Base-by-base conservation (phyloP, 768 basidiomycete genomes). In the Panellus pusillus region DNA sequence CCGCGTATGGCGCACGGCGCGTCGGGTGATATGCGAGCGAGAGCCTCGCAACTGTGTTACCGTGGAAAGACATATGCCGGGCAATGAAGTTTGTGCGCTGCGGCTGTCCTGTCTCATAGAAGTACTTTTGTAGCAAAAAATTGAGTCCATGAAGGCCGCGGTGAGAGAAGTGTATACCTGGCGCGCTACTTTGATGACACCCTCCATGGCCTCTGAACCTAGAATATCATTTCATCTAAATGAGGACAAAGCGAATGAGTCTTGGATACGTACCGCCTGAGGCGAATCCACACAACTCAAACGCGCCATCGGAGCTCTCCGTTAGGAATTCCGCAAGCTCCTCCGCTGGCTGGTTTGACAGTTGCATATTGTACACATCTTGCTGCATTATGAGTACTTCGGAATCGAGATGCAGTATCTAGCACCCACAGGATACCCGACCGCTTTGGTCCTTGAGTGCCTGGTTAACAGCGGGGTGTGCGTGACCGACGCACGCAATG, bases 151-250 rank as follows among this genome's bases (percentile, higher is more conserved):
- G 27, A 39, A 14, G 28, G 20, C 24, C 29, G 15, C 17, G 18
- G 14, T 38, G 49, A 14, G 32, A 44, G 31, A 56, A 50, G 20
- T 49, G 18, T 71, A 13, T 64, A 88, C 87, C 74, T 93, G 91
- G 62, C 86, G 80, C 28, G 85, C 82, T 2, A 91, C 77, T 69
- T 95, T 95, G 50, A 93, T 76, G 17, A 83, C 86, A 52, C 82
- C 80, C 59, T 95, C 93, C 87, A 93, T 89, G 0, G 92, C 91
- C 68, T 95, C 93, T 2, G 91, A 87, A 43, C 91, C 91, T 92
- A 48, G 24, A 42, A 52, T 7, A 28, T 39, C 36, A 55, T 48
- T 32, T 50, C 29, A 4, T 43, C 24, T 11, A 40, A 55, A 41
- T 43, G 32, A 9, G 19, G 19, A 36, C 18, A 27, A 32, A 44